These are phyloP conservation scores for Gryganskiella cystojenkinii DNA, from an alignment of 192 early-diverging fungal genomes.

Conservation along the genomic window DNA sequence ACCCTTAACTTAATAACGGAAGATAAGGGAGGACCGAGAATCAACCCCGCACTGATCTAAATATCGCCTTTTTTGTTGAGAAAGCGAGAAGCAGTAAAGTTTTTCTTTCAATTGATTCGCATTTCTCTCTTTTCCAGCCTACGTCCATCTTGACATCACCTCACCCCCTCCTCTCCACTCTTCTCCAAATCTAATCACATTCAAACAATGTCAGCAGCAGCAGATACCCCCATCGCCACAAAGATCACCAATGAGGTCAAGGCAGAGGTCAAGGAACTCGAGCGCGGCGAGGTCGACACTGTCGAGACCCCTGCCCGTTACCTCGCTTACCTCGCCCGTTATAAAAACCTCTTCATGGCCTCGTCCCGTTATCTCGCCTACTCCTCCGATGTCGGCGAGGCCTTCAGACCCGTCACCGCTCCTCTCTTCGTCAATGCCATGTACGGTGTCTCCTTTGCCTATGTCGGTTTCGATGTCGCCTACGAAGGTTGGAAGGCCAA, in stretches of 20 bases:
- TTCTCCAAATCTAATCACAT: background rate
- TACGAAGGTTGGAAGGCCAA: slow-evolving; percentile 69
- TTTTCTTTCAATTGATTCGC: slow-evolving; percentile 1
- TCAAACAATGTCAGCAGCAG: slow-evolving; percentile 22
- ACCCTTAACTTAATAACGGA: no score
- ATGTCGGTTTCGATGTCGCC: slow-evolving; percentile 70
- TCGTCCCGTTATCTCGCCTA: slow-evolving; percentile 68
- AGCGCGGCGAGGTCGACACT: slow-evolving; percentile 54
- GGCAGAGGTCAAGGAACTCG: slow-evolving; percentile 31
- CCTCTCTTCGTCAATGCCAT: slow-evolving; percentile 65
- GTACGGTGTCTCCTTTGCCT: slow-evolving; percentile 70
- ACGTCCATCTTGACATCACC: background rate
- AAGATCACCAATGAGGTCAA: slow-evolving; percentile 36
- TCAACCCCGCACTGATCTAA: no score
- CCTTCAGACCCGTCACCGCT: slow-evolving; percentile 71
- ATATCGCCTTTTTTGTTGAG: background rate
- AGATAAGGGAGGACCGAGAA: no score
- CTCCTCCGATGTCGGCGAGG: slow-evolving; percentile 78
- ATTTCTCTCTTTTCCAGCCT: background rate
- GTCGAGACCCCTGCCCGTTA: slow-evolving; percentile 63
- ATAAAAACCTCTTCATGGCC: slow-evolving; percentile 54
- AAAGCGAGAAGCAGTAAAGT: background rate
- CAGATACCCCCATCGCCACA: slow-evolving; percentile 24
- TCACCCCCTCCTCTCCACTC: background rate
- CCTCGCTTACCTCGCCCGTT: slow-evolving; percentile 62